These are phyloP conservation scores for Mycotypha africana DNA, from an alignment of 371 early-diverging fungal genomes.

Conservation along the genomic window DNA sequence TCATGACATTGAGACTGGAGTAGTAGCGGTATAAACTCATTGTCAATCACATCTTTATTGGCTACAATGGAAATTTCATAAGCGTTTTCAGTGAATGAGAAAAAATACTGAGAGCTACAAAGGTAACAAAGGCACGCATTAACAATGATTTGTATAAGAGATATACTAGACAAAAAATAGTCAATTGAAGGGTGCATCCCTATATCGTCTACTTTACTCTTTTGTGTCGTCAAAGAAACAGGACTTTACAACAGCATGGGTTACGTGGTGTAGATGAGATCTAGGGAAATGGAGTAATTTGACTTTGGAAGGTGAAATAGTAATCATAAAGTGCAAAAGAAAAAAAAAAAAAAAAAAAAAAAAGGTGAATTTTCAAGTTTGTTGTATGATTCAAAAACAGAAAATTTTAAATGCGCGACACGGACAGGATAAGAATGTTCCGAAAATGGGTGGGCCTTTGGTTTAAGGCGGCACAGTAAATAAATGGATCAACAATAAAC, in stretches of 20 bases:
- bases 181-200: too few relatives aligned
- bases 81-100: conserved; percentile 70
- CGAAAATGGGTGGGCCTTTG: too few relatives aligned
- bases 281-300: conserved; percentile 44
- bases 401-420: too few relatives aligned
- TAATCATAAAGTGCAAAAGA: conserved; percentile 28
- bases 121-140: too few relatives aligned
- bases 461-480: too few relatives aligned
- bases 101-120: conserved; percentile 62
- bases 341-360: neutral
- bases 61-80: conserved; percentile 70
- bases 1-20: conserved; percentile 29
- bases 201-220: conserved; percentile 16
- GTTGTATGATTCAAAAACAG: too few relatives aligned
- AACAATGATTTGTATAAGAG: neutral
- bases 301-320: conserved; percentile 38
- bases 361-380: neutral
- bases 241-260: conserved; percentile 63
- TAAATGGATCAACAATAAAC: too few relatives aligned
- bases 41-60: conserved; percentile 47
- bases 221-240: conserved; percentile 47
- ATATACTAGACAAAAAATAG: neutral
- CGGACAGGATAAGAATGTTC: too few relatives aligned
- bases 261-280: conserved; percentile 37
- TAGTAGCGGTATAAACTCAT: conserved; percentile 44